Conservation (phyloP, 2,329 filamentous ascomycete genomes). For the Paracamarosporium sp. region DNA sequence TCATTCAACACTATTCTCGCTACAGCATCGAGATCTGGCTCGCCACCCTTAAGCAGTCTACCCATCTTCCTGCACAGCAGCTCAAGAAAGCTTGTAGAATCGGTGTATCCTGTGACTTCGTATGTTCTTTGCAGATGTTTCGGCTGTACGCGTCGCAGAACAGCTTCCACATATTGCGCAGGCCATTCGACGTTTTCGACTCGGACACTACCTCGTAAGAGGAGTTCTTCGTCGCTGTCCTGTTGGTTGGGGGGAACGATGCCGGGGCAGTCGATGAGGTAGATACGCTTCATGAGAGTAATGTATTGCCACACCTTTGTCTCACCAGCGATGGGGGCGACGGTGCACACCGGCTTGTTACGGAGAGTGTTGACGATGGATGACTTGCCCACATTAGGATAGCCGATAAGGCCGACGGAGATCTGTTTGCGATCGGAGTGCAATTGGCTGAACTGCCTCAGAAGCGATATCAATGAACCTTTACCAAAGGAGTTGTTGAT, state of each 20-base stretch:
- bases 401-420: slow-evolving; percentile 85
- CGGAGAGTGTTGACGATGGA: slow-evolving; percentile 96
- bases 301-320: slow-evolving; percentile 99
- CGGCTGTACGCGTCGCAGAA: slow-evolving; percentile 80
- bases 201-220: slow-evolving; percentile 88
- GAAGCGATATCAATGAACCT: slow-evolving; percentile 87
- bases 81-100: slow-evolving; percentile 84
- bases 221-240: slow-evolving; percentile 85
- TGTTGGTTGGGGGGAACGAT: slow-evolving; percentile 88
- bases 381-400: slow-evolving; percentile 94
- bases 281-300: slow-evolving; percentile 91
- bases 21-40: slow-evolving; percentile 91
- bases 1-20: slow-evolving; percentile 98
- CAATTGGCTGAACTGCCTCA: slow-evolving; percentile 90
- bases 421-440: slow-evolving; percentile 94
- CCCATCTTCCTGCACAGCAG: slow-evolving; percentile 86
- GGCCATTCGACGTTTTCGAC: slow-evolving; percentile 97
- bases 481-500: slow-evolving; percentile 98
- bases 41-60: slow-evolving; percentile 86
- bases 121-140: slow-evolving; percentile 94
- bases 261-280: slow-evolving; percentile 95
- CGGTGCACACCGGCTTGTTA: slow-evolving; percentile 92
- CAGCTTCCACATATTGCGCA: slow-evolving; percentile 89
- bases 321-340: slow-evolving; percentile 93
- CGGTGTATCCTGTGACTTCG: slow-evolving; percentile 78